Percentiles rank a stretch among this genome's conserved stretches.
These are phyloP conservation scores for Sicyos edulis DNA, from an alignment of 306 rosid genomes.

Conservation along the genomic window DNA sequence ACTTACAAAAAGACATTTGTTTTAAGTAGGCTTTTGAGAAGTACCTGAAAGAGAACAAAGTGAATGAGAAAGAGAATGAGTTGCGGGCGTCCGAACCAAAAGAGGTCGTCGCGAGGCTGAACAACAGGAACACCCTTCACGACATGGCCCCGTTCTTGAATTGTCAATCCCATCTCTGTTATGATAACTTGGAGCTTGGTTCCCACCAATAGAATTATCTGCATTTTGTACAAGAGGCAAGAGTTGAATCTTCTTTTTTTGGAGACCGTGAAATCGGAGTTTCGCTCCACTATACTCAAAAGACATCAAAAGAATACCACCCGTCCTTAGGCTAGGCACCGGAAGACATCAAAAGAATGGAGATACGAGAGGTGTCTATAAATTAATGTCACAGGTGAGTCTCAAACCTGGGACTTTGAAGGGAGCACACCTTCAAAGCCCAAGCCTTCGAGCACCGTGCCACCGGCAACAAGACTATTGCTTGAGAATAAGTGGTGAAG, in stretches of 20 bases:
- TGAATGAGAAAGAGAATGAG: slow-evolving; percentile 61
- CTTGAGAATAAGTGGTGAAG: neutral
- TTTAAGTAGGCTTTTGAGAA: neutral
- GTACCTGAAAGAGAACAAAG: slow-evolving; percentile 70
- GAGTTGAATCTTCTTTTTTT: neutral
- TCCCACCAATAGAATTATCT: slow-evolving; percentile 74
- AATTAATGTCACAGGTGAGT: too few relatives aligned
- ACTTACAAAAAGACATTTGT: too few relatives aligned
- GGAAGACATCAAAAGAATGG: too few relatives aligned
- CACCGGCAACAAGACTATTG: neutral
- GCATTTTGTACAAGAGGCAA: neutral
- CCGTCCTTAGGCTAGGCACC: too few relatives aligned
- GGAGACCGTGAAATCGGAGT: too few relatives aligned
- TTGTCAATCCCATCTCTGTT: slow-evolving; percentile 58
- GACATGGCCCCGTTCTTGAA: slow-evolving; percentile 61
- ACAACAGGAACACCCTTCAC: slow-evolving; percentile 71
- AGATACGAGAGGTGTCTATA: too few relatives aligned
- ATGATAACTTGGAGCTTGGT: slow-evolving; percentile 66
- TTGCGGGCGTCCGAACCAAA: slow-evolving; percentile 68
- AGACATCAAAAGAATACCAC: too few relatives aligned
- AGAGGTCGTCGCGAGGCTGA: slow-evolving; percentile 62
- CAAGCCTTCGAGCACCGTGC: too few relatives aligned
- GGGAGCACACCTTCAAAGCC: too few relatives aligned
- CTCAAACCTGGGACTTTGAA: too few relatives aligned
- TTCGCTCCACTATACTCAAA: too few relatives aligned